Conservation (phyloP, 1,284 basidiomycete genomes). For the Ceratobasidium theobromae region DNA sequence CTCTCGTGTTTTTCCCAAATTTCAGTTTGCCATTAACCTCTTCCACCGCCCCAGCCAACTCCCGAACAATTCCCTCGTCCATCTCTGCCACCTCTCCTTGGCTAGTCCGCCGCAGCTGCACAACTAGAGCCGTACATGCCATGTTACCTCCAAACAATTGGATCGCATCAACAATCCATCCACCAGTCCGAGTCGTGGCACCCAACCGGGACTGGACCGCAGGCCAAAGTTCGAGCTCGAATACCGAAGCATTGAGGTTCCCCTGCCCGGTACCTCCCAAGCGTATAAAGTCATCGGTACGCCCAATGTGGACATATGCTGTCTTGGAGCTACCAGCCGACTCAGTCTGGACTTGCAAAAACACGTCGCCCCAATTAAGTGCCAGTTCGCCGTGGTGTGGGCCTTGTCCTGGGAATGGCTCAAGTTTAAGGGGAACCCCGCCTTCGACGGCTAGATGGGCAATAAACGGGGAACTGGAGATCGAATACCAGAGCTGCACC, state of each 20-base stretch:
- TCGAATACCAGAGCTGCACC: background rate
- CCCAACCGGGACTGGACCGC: background rate
- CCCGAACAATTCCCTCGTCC: background rate
- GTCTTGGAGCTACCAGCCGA: no score
- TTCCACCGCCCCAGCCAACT: background rate
- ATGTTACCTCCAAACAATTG: constrained; percentile 18
- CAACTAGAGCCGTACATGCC: constrained; percentile 2
- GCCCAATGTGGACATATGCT: constrained; percentile 2
- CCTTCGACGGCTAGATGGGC: background rate
- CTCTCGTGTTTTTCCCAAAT: background rate
- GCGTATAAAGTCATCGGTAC: constrained; percentile 2
- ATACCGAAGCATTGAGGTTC: background rate
- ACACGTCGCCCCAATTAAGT: constrained; percentile 3
- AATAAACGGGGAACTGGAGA: background rate
- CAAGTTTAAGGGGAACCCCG: constrained; percentile 4
- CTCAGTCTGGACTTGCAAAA: background rate
- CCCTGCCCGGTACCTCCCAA: background rate
- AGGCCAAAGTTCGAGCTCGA: background rate
- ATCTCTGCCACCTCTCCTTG: background rate
- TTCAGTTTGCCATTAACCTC: background rate
- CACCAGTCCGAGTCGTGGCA: background rate
- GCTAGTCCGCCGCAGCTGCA: background rate
- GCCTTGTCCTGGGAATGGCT: constrained; percentile 1
- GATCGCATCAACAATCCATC: background rate
- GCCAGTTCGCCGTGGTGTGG: background rate